phyloP scores from a whole-genome alignment of 2,329 filamentous ascomycete species.

The Cercospora zeina region DNA sequence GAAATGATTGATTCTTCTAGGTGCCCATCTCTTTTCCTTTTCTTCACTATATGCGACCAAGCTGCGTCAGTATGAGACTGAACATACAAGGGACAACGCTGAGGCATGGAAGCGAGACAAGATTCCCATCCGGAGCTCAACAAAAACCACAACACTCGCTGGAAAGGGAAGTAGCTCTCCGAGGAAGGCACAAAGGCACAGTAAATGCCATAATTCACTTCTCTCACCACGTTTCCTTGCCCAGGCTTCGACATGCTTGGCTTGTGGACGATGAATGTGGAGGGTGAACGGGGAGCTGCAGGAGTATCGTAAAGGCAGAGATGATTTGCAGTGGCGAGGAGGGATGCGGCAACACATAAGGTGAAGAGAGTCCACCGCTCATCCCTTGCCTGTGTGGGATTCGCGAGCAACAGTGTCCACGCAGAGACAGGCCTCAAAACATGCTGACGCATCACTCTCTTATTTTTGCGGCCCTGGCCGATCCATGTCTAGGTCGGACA shows the following conservation, averaged over 20 bases:
- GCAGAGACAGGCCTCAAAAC: neutral
- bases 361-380: neutral
- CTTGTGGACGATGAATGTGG: neutral
- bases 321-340: neutral
- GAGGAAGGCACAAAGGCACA: neutral
- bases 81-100: neutral
- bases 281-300: neutral
- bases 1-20: neutral
- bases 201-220: neutral
- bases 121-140: no score
- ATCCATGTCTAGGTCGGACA: conserved; percentile 7
- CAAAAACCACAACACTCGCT: no score
- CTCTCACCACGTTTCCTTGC: neutral
- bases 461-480: neutral
- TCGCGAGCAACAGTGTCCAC: neutral
- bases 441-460: neutral
- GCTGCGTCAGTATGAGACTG: neutral
- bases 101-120: no score
- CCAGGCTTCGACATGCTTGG: neutral
- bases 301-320: neutral
- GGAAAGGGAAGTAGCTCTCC: no score
- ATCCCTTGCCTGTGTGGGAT: neutral
- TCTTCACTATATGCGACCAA: neutral
- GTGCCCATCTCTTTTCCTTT: neutral
- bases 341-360: neutral